Conservation (phyloP, 768 basidiomycete species). For the Lactarius sanguifluus region DNA sequence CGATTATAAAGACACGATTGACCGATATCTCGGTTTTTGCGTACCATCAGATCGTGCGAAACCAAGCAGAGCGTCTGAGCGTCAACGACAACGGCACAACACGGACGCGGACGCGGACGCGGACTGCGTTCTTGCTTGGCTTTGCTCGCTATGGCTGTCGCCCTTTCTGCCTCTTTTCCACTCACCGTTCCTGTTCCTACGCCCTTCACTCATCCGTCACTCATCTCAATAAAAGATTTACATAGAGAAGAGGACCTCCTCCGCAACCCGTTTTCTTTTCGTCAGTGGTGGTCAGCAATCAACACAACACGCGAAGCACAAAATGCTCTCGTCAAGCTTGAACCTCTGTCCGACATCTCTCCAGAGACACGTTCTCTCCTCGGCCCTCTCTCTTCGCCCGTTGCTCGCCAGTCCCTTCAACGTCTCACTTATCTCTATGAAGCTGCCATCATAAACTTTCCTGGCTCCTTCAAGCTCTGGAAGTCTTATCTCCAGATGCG, state of each 20-base stretch:
- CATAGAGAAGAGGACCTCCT: conserved; percentile 92
- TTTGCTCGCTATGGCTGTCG: conserved; percentile 51
- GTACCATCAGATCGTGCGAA: conserved; percentile 22
- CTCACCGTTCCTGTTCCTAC: conserved; percentile 83
- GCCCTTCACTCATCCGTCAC: conserved; percentile 71
- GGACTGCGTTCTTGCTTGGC: conserved; percentile 23
- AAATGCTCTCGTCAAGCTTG: conserved; percentile 54
- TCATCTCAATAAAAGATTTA: conserved; percentile 74
- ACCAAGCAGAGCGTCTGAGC: neutral
- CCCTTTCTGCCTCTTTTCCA: conserved; percentile 66
- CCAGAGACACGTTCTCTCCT: conserved; percentile 59
- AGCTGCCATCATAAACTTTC: conserved; percentile 82
- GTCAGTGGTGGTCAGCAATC: conserved; percentile 92
- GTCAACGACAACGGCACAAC: too few relatives aligned
- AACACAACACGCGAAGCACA: conserved; percentile 69
- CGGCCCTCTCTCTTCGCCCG: conserved; percentile 74
- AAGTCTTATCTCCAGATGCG: conserved; percentile 86
- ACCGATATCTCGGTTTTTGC: neutral
- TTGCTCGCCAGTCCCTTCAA: conserved; percentile 74
- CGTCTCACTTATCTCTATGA: conserved; percentile 92
- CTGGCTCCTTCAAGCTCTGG: conserved; percentile 93
- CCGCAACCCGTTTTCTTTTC: conserved; percentile 86
- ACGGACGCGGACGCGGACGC: too few relatives aligned
- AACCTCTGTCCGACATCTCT: conserved; percentile 47
- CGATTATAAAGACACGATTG: neutral